These are phyloP conservation scores for Pichiaceae sp. DNA, from an alignment of 1,139 yeast species.

Conservation along the genomic window DNA sequence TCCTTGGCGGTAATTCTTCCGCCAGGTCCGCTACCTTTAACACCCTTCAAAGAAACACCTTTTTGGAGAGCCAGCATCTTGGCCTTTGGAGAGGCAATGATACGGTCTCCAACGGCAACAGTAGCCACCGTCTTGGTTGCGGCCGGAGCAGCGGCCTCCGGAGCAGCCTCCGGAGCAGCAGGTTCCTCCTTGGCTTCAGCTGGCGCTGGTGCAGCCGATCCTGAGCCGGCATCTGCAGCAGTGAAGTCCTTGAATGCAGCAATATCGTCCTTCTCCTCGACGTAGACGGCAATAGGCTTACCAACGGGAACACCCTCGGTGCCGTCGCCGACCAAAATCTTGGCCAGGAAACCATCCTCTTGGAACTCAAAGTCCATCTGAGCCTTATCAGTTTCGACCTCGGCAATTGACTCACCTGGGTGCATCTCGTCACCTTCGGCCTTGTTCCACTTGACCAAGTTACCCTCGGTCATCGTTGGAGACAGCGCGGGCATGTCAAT, in stretches of 20 bases:
- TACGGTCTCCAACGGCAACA: slow-evolving; percentile 47
- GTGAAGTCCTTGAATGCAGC: slow-evolving; percentile 83
- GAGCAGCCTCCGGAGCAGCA: slow-evolving; percentile 15
- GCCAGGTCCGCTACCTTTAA: slow-evolving; percentile 89
- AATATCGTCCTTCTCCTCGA: slow-evolving; percentile 79
- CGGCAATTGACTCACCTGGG: slow-evolving; percentile 94
- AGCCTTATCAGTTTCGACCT: slow-evolving; percentile 97
- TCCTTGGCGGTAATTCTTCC: slow-evolving; percentile 92
- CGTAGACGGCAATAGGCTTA: slow-evolving; percentile 93
- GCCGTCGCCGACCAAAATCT: slow-evolving; percentile 80
- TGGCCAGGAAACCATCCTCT: slow-evolving; percentile 94
- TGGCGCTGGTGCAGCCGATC: slow-evolving; percentile 31
- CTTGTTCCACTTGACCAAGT: slow-evolving; percentile 82
- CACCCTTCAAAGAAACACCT: slow-evolving; percentile 77
- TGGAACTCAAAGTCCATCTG: slow-evolving; percentile 99
- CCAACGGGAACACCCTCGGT: slow-evolving; percentile 88
- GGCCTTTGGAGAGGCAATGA: slow-evolving; percentile 93
- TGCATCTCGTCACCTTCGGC: slow-evolving; percentile 75
- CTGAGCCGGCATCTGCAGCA: slow-evolving; percentile 70
- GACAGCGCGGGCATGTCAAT: slow-evolving; percentile 90
- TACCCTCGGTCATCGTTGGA: slow-evolving; percentile 97
- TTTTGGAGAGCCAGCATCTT: slow-evolving; percentile 88
- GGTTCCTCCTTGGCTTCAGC: slow-evolving; percentile 26
- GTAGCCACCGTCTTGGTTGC: slow-evolving; percentile 14
- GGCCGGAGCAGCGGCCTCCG: slow-evolving; percentile 16